Conservation (phyloP, 2,329 filamentous ascomycete species). For the Albifimbria verrucaria region DNA sequence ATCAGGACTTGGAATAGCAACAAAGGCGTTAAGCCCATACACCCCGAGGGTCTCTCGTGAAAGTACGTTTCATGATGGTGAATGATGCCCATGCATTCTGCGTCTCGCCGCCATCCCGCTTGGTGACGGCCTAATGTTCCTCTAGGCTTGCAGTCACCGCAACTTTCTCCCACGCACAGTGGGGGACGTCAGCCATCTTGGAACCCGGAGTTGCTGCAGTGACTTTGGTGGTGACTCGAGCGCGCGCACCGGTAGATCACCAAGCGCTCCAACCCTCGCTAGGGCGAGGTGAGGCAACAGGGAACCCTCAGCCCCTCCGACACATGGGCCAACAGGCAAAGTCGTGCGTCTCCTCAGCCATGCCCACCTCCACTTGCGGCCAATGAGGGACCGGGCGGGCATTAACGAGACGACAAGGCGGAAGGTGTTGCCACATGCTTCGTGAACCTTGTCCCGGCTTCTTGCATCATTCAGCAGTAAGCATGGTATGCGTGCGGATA, state of each 20-base stretch:
- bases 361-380: background rate
- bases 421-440: background rate
- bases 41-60: too few relatives aligned
- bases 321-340: conserved; percentile 4
- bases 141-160: too few relatives aligned
- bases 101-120: background rate
- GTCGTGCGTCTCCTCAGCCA: background rate
- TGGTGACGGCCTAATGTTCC: too few relatives aligned
- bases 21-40: too few relatives aligned
- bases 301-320: conserved; percentile 4
- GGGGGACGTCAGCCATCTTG: too few relatives aligned
- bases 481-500: background rate
- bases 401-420: background rate
- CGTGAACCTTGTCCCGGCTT: background rate
- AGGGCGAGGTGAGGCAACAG: too few relatives aligned
- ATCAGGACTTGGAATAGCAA: background rate
- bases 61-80: too few relatives aligned
- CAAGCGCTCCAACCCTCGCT: too few relatives aligned
- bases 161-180: too few relatives aligned
- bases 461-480: background rate
- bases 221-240: too few relatives aligned
- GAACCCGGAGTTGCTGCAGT: too few relatives aligned
- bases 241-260: too few relatives aligned
- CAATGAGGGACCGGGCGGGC: background rate
- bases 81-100: background rate